Evolutionary conservation across 2,329 filamentous ascomycete species (phyloP), one percentile per base, ranked within the genome.

Genomic region (Colletotrichum shisoi): DNA sequence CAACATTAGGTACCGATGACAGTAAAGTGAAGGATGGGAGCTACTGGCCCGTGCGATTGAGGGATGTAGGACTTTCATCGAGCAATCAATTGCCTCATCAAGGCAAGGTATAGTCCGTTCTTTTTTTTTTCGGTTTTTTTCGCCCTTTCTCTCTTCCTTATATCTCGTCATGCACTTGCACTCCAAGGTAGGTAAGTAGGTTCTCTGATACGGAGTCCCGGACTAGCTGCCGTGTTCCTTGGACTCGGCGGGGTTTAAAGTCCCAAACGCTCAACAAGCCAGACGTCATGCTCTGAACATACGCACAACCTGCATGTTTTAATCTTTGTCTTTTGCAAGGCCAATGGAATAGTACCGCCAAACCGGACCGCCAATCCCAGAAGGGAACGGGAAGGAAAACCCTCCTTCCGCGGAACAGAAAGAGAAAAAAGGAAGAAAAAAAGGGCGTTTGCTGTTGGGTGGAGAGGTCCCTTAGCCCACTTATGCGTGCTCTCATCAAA

Each of bases 221-320:
- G 42, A 11, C 57, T 40, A 13, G 21, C 48, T 62, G 15, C 45
- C 3, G 21, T 24, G 19, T 34, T 31, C 21, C 34, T 62, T 62
- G 44, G 61, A 46, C 60, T 66, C 44, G 58, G 58, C 57, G 27
- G 6, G 34, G 8, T 31, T 45, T 39, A 65, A 61, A 60, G 62
- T 49, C 62, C 65, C 49, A 62, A 62, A 61, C 62, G 62, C 66
- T 68, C 67, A 69, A 69, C 67, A 69, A 69, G 67, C 53, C 49
- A 62, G 46, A 67, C 37, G 34, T 51, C 66, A 59, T 63, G 64
- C 48, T 54, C 42, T 34, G 39, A 34, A 49, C 48, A 67, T 11
- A 21, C 19, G 5, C 64, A 54, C 46, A 21, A 15, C 48, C 45
- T 51, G 40, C 48, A 34, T 24, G 42, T 21, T 24, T 11, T 59